Evolutionary conservation across 805 yeast genomes (phyloP), one percentile per base, ranked within the genome.

Genomic region (Wickerhamiella musiphila): DNA sequence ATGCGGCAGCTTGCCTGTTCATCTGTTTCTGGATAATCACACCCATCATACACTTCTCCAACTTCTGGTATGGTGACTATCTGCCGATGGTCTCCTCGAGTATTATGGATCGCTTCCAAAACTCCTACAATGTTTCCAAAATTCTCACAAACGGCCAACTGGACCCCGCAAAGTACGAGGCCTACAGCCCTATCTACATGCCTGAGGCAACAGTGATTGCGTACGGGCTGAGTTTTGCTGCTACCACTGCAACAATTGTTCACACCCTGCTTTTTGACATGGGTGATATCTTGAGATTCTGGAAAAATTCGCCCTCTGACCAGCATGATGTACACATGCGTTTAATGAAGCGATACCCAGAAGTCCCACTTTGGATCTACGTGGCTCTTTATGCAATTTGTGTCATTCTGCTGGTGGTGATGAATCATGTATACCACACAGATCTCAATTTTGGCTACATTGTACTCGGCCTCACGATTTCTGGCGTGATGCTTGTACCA

Each of bases 281-380:
- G 33, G 55, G 50, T 28, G 71, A 70, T 37, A 63, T 75, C 44
- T 50, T 60, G 61, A 39, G 57, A 52, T 51, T 67, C 64, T 32
- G 54, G 67, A 22, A 60, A 53, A 41, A 57, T 53, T 35, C 65
- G 57, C 29, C 58, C 56, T 32, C 48, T 54, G 44, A 53, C 45
- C 31, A 65, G 50, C 48, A 61, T 50, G 69, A 68, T 47, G 64
- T 67, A 12, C 72, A 69, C 44, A 57, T 57, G 53, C 57, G 73
- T 38, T 60, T 73, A 37, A 72, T 74, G 75, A 45, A 52, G 17
- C 29, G 15, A 17, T 73, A 75, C 48, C 59, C 58, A 6, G 78
- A 71, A 40, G 75, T 69, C 18, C 81, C 79, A 3, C 66, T 64
- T 27, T 67, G 73, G 72, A 69, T 78, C 74, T 73, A 63, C 43